These are phyloP conservation scores for Anaeramoeba ignava DNA, from an alignment of 78 protist genomes.

Conservation along the genomic window DNA sequence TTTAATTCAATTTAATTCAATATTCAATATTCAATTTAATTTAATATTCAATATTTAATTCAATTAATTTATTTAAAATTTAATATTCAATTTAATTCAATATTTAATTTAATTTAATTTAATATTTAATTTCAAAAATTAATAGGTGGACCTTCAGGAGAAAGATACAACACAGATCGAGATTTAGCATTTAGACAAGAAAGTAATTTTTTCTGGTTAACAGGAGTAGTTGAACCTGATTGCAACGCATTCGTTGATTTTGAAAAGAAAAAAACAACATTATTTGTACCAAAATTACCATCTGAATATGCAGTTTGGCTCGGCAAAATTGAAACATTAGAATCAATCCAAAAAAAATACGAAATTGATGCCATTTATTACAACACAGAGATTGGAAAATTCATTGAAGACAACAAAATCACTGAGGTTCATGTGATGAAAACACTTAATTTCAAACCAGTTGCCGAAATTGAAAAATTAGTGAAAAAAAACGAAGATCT, in stretches of 20 bases:
- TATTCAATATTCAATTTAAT: too few relatives aligned
- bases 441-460: constrained; percentile 22
- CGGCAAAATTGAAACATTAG: constrained; percentile 29
- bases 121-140: too few relatives aligned
- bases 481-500: constrained; percentile 29
- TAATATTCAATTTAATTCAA: too few relatives aligned
- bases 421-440: constrained; percentile 25
- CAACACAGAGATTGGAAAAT: constrained; percentile 24
- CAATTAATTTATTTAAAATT: too few relatives aligned
- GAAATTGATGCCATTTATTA: constrained; percentile 37
- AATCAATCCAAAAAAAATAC: constrained; percentile 24
- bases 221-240: constrained; percentile 43
- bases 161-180: not conserved
- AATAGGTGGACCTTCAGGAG: not conserved
- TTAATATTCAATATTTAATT: too few relatives aligned
- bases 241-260: constrained; percentile 35
- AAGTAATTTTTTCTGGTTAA: constrained; percentile 43
- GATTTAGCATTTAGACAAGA: constrained; percentile 37
- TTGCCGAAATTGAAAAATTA: constrained; percentile 1
- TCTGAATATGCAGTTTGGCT: constrained; percentile 38
- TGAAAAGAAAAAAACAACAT: constrained; percentile 9
- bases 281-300: constrained; percentile 30
- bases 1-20: too few relatives aligned
- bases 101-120: too few relatives aligned
- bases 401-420: not conserved